Conservation (phyloP, 495 filamentous ascomycete genomes). For the Paragyromitra xinjiangensis region DNA sequence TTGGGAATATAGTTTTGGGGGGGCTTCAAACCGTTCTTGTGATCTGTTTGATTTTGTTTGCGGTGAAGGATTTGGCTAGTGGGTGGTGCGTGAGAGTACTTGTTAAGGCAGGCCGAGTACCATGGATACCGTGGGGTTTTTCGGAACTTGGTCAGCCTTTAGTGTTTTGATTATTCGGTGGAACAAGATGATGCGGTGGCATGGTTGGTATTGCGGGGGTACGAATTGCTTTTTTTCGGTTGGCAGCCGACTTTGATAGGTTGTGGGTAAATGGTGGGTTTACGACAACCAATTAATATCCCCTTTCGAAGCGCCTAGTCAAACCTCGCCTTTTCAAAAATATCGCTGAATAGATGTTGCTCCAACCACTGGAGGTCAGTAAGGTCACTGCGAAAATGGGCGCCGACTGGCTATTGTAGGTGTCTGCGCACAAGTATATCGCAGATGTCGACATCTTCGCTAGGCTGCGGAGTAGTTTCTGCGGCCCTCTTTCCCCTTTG, state of each 20-base stretch:
- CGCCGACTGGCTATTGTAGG: background rate
- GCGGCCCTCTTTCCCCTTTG: slow-evolving; percentile 32
- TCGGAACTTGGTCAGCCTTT: slow-evolving; percentile 33
- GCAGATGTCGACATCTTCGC: slow-evolving; percentile 17
- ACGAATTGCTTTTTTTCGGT: slow-evolving; percentile 37
- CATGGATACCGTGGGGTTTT: slow-evolving; percentile 23
- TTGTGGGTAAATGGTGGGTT: slow-evolving; percentile 44
- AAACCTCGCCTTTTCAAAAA: slow-evolving; percentile 16
- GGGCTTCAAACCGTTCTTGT: slow-evolving; percentile 30
- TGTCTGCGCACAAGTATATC: background rate
- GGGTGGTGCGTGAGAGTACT: slow-evolving; percentile 45
- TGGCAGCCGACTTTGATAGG: slow-evolving; percentile 45
- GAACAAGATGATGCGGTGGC: slow-evolving; percentile 52
- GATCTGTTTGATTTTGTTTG: slow-evolving; percentile 39
- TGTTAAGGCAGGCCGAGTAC: slow-evolving; percentile 48
- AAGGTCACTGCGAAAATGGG: background rate
- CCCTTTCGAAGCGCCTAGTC: slow-evolving; percentile 27
- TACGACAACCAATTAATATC: slow-evolving; percentile 31
- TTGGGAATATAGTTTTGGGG: slow-evolving; percentile 33
- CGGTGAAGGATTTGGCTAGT: slow-evolving; percentile 36
- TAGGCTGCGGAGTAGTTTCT: slow-evolving; percentile 14
- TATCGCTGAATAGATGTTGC: slow-evolving; percentile 20
- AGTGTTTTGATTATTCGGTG: slow-evolving; percentile 52
- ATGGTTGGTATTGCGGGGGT: slow-evolving; percentile 51
- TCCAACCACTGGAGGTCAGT: background rate